Evolutionary conservation across 2,329 filamentous ascomycete species (phyloP), one percentile per base, ranked within the genome.

Genomic region (Cladobotryum protrusum): DNA sequence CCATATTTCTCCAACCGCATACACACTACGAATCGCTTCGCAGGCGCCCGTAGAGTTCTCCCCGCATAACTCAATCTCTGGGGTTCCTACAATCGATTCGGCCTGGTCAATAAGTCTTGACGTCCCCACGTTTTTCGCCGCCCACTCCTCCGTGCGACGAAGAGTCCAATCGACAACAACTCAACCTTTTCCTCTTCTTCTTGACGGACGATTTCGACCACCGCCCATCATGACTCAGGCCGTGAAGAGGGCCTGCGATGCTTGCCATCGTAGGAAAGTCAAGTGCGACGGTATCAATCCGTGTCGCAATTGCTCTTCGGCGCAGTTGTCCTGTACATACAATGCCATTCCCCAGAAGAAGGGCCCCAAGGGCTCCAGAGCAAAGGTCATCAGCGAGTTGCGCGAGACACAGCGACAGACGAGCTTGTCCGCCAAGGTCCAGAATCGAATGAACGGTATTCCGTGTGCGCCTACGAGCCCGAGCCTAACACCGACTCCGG

Each of bases 281-380:
- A 87, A 86, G 65, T 87, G 85, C 63, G 83, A 87, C 61, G 83
- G 83, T 51, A 72, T 81, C 62, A 83, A 83, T 59, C 84, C 85
- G 17, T 89, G 85, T 67, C 77, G 80, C 53, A 87, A 87, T 67
- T 89, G 85, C 67, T 74, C 76, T 12, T 79, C 83, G 7, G 82
- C 85, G 6, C 77, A 82, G 60, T 73, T 88, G 15, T 73, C 77
- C 12, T 89, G 85, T 72, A 87, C 84, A 29, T 89, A 87, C 74
- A 83, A 86, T 69, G 82, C 83, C 33, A 81, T 87, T 34, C 84
- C 84, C 2, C 85, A 86, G 69, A 88, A 87, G 71, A 88, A 88
- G 65, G 85, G 85, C 1, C 85, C 85, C 40, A 87, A 87, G 67
- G 85, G 85, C 56, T 86, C 82, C 32, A 74, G 84, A 53, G 86